Conservation (phyloP, 2,329 filamentous ascomycete species). For the Westerdykella aurantiaca region DNA sequence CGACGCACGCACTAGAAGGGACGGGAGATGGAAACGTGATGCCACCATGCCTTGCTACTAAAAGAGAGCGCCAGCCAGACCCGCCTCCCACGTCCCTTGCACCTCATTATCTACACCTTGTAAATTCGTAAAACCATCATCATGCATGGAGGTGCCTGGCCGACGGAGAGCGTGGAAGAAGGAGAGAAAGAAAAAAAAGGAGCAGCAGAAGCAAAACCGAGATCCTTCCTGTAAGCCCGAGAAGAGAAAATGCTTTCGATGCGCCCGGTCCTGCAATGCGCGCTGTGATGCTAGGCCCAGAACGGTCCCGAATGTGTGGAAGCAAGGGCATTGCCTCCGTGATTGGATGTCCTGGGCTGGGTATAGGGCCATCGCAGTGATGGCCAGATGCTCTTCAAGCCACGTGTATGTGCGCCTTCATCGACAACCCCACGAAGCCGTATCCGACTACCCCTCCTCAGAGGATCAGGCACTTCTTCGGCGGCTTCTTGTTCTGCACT, state of each 20-base stretch:
- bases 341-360: neutral
- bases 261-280: slow-evolving; percentile 1
- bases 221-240: slow-evolving; percentile 1
- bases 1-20: no score
- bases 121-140: neutral
- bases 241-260: slow-evolving; percentile 1
- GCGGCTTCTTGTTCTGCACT: slow-evolving; percentile 17
- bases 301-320: no score
- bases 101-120: neutral
- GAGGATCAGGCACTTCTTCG: slow-evolving; percentile 26
- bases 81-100: no score
- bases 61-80: no score
- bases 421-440: slow-evolving; percentile 13
- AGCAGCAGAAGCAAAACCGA: neutral
- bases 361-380: slow-evolving; percentile 5
- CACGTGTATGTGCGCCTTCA: slow-evolving; percentile 9
- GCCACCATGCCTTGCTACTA: no score
- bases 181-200: no score
- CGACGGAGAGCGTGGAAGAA: no score
- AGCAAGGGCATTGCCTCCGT: no score
- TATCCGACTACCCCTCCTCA: slow-evolving; percentile 12
- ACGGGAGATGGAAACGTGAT: no score
- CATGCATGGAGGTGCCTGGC: no score
- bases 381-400: slow-evolving; percentile 17
- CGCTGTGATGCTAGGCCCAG: neutral